Evolutionary conservation across 345 rosid species (phyloP).

Genomic region (Brassica rapa): DNA sequence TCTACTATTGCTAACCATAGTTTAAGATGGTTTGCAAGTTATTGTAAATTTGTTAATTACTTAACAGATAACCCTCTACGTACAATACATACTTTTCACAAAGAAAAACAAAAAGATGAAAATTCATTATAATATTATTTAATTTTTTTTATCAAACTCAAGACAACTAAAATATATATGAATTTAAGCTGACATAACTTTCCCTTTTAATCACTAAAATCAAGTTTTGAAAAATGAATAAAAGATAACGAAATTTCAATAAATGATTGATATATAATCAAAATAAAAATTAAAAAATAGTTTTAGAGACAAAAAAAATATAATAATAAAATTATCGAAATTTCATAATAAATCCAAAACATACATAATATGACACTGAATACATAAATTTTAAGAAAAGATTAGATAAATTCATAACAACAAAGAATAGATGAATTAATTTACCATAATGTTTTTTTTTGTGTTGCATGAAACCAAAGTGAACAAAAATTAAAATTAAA

Average conservation of each 20-base stretch:
- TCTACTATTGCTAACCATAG: not conserved
- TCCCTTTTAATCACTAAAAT: not conserved
- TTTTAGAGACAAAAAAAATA: not conserved
- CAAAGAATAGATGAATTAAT: not conserved
- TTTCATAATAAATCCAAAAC: not conserved
- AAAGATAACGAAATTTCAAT: not conserved
- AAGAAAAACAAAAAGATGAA: too few species aligned
- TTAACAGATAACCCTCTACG: not conserved
- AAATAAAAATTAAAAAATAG: too few species aligned
- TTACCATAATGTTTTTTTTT: not conserved
- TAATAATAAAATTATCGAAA: not conserved
- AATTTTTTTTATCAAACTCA: not conserved
- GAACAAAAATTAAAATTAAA: not conserved
- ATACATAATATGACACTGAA: not conserved
- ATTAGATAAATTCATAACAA: not conserved
- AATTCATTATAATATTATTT: too few species aligned
- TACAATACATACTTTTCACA: too few species aligned
- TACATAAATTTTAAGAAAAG: not conserved
- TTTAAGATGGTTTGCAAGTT: constrained; percentile 44
- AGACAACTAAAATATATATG: not conserved
- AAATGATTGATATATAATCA: not conserved
- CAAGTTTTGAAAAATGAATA: not conserved
- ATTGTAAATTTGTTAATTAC: constrained; percentile 42
- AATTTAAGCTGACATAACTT: not conserved
- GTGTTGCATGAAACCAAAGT: not conserved